A percentile compares a stretch with the other conserved stretches of the same genome.
phyloP scores from a whole-genome alignment of 179 eudicot species.

The Monotropa hypopitys region DNA sequence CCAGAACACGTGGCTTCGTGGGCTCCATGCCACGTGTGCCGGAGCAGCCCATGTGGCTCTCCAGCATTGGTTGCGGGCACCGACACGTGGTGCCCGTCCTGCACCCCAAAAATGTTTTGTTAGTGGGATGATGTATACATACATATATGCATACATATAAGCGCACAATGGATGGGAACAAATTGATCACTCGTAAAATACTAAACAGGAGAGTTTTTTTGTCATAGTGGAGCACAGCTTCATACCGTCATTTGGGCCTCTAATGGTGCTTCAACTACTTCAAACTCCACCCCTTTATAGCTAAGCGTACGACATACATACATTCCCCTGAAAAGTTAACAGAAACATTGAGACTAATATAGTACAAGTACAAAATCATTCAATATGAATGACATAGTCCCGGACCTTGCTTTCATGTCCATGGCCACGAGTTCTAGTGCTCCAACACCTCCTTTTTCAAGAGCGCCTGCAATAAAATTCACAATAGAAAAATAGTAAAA shows the following conservation, averaged over 20 bases:
- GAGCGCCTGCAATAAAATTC: conserved; percentile 42
- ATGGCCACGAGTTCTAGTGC: conserved; percentile 99
- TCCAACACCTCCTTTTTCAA: conserved; percentile 98
- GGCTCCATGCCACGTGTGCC: too few relatives aligned
- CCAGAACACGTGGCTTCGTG: too few relatives aligned
- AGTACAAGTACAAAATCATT: neutral
- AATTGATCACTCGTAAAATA: neutral
- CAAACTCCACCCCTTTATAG: conserved; percentile 92
- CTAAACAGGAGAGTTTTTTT: neutral
- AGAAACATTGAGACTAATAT: neutral
- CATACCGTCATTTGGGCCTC: conserved; percentile 79
- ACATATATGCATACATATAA: neutral
- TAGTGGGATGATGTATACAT: neutral
- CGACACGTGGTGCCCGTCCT: too few relatives aligned
- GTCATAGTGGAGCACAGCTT: neutral
- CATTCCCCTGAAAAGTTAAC: conserved; percentile 61
- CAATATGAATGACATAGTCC: neutral
- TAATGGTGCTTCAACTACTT: conserved; percentile 80
- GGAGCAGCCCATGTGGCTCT: too few relatives aligned
- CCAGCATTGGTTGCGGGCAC: too few relatives aligned
- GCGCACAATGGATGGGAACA: neutral
- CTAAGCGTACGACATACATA: conserved; percentile 96
- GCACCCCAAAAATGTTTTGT: too few relatives aligned
- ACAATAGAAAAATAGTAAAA: neutral
- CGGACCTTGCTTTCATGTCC: conserved; percentile 99